Conservation (phyloP, 2,329 filamentous ascomycete genomes). For the Colletotrichum spinosum region DNA sequence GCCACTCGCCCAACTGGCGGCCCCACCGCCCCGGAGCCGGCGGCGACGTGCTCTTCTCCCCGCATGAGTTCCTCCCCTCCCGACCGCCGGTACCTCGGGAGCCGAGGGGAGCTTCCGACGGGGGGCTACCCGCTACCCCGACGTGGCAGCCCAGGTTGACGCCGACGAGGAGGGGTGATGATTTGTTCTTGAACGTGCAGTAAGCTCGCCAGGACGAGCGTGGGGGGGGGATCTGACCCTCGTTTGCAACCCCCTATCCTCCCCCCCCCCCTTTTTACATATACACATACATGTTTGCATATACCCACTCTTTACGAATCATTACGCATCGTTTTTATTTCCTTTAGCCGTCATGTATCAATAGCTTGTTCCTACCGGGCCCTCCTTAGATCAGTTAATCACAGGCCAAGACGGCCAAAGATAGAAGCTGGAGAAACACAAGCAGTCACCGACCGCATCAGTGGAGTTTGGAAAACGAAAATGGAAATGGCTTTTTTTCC, state of each 20-base stretch:
- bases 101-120: background rate
- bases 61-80: conserved; percentile 25
- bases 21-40: conserved; percentile 18
- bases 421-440: conserved; percentile 2
- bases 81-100: conserved; percentile 7
- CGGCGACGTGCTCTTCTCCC: conserved; percentile 32
- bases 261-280: too few species aligned
- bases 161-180: conserved; percentile 73
- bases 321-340: background rate
- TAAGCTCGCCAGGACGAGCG: conserved; percentile 41
- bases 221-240: too few species aligned
- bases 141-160: conserved; percentile 75
- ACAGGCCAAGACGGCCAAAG: conserved; percentile 4
- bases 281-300: background rate
- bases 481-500: conserved; percentile 23
- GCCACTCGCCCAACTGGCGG: conserved; percentile 39
- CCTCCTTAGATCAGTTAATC: conserved; percentile 29
- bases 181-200: conserved; percentile 70
- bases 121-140: conserved; percentile 58
- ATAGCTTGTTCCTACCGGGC: conserved; percentile 14
- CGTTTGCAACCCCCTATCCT: too few species aligned
- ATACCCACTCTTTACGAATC: conserved; percentile 32
- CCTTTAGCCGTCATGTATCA: conserved; percentile 17
- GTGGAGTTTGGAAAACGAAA: conserved; percentile 28
- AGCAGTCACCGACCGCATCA: conserved; percentile 4